Evolutionary conservation across 1,284 basidiomycete species (phyloP).

Genomic region (Apiotrichum mycotoxinovorans): DNA sequence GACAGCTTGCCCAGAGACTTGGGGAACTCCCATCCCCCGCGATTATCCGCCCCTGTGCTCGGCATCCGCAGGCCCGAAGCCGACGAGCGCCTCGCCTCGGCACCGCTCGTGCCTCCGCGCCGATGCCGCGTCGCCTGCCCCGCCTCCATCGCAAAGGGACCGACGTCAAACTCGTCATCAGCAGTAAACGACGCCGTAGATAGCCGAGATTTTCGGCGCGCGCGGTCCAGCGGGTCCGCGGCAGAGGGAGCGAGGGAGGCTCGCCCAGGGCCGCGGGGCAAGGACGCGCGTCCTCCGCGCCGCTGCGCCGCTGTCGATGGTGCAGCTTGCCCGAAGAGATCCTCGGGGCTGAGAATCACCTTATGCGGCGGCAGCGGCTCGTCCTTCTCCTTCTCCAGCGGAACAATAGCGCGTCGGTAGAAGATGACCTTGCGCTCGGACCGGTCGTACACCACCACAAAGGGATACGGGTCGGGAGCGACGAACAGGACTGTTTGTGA

Average conservation of each 20-base stretch:
- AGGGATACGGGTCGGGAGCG: slow-evolving; percentile 30
- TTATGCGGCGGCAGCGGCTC: slow-evolving; percentile 6
- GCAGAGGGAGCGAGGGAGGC: not conserved
- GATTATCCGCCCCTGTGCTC: slow-evolving; percentile 39
- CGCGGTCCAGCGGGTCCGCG: slow-evolving; percentile 34
- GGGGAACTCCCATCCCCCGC: slow-evolving; percentile 48
- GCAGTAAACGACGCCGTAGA: slow-evolving; percentile 16
- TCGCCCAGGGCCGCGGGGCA: not conserved
- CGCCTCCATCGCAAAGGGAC: not conserved
- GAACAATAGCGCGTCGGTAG: slow-evolving; percentile 25
- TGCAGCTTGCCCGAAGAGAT: slow-evolving; percentile 23
- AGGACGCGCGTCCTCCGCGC: slow-evolving; percentile 2
- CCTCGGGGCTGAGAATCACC: slow-evolving; percentile 27
- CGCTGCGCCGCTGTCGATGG: not conserved
- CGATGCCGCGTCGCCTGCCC: not conserved
- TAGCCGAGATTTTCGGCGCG: slow-evolving; percentile 29
- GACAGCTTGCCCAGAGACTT: slow-evolving; percentile 57
- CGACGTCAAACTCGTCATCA: not conserved
- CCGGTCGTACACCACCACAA: slow-evolving; percentile 33
- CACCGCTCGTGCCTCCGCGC: not conserved
- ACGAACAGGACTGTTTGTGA: slow-evolving; percentile 24
- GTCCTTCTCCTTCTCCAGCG: slow-evolving; percentile 8
- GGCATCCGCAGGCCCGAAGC: not conserved
- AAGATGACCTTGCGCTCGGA: slow-evolving; percentile 34
- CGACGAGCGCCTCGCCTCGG: no score